phyloP scores from a whole-genome alignment of 1,284 basidiomycete genomes.

The Cryptococcus hybrid region DNA sequence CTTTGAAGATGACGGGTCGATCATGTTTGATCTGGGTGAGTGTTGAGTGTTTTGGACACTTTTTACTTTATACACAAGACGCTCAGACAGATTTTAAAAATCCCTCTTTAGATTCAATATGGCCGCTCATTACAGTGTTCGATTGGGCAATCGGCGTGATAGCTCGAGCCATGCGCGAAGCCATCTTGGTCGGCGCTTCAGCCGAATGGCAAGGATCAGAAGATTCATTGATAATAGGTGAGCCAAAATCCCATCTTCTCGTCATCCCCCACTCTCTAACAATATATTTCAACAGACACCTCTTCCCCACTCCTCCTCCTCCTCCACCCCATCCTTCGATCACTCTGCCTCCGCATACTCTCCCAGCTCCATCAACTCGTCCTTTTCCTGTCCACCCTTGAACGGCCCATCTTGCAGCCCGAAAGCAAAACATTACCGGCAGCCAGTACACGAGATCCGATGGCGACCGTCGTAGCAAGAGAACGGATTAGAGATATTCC shows the following conservation, averaged over 20 bases:
- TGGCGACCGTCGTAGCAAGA: slow-evolving; percentile 32
- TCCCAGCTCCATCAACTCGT: slow-evolving; percentile 27
- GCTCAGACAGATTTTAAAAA: too few species aligned
- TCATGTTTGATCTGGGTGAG: slow-evolving; percentile 39
- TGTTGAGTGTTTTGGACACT: neutral
- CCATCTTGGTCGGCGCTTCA: slow-evolving; percentile 20
- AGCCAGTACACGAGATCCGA: slow-evolving; percentile 13
- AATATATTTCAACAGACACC: neutral
- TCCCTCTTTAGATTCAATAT: slow-evolving; percentile 28
- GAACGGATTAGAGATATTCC: slow-evolving; percentile 25
- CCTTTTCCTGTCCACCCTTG: slow-evolving; percentile 22
- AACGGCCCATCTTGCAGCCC: slow-evolving; percentile 34
- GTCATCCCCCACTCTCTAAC: neutral
- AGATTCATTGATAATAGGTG: neutral
- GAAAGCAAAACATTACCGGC: slow-evolving; percentile 12
- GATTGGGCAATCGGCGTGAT: slow-evolving; percentile 33
- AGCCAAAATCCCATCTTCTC: neutral
- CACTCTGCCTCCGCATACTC: slow-evolving; percentile 22
- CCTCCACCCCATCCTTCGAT: slow-evolving; percentile 24
- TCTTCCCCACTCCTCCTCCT: slow-evolving; percentile 17
- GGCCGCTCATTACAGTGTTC: slow-evolving; percentile 34
- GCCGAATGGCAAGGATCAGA: slow-evolving; percentile 21
- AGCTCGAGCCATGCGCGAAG: slow-evolving; percentile 25
- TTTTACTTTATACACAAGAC: neutral
- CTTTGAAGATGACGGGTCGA: slow-evolving; percentile 13